Evolutionary conservation across 1,284 basidiomycete species (phyloP), one percentile per base, ranked within the genome.

Genomic region (Leccinum pachyderme): DNA sequence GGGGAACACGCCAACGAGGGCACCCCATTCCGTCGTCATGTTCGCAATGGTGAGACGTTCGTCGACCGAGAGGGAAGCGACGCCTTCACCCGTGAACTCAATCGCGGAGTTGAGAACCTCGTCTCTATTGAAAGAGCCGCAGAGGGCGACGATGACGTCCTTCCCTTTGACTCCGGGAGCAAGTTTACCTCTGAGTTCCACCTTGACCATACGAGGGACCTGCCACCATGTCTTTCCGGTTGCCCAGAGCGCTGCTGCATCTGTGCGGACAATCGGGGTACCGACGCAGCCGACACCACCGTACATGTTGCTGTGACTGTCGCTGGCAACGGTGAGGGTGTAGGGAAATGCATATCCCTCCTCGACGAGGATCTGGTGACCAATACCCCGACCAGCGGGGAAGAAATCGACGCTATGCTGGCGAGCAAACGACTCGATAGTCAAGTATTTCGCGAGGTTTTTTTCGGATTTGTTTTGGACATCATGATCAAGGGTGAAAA

Each of bases 181-280:
- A 0, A 98, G 81, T 58, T 77, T 77, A 12, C 96, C 96, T 57
- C 81, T 85, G 43, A 99, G 79, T 67, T 98, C 94, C 56, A 99
- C 96, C 59, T 93, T 93, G 72, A 99, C 84, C 81, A 98, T 95
- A 8, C 94, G 85, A 6, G 96, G 96, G 27, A 99, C 91, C 77
- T 99, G 96, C 97, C 96, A 99, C 96, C 96, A 99, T 4, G 97
- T 99, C 74, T 94, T 94, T 43, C 96, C 94, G 0, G 97, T 99
- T 3, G 97, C 95, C 96, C 96, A 99, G 18, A 99, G 86, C 2
- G 96, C 95, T 0, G 93, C 93, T 18, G 93, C 92, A 62, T 95
- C 93, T 22, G 92, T 95, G 45, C 93, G 83, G 5, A 95, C 96
- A 62, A 99, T 97, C 2, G 96, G 95, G 0, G 96, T 99, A 7